phyloP scores from a whole-genome alignment of 2,329 filamentous ascomycete species.

The Aspergillus caelatus region DNA sequence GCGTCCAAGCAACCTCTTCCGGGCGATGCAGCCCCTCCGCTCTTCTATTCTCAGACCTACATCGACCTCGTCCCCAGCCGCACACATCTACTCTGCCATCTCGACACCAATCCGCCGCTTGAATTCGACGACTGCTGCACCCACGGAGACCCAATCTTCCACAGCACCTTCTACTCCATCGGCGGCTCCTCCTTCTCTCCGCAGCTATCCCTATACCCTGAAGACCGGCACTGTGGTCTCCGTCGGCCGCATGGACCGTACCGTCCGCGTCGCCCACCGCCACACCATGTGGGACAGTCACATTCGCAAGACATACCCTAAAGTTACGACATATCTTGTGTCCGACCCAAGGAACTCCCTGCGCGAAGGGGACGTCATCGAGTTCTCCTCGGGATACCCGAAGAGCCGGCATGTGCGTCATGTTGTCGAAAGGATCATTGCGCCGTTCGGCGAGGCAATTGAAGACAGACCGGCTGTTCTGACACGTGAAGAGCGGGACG shows the following conservation, averaged over 20 bases:
- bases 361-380: constrained; percentile 48
- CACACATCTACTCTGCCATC: constrained; percentile 21
- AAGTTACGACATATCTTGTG: constrained; percentile 38
- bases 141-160: constrained; percentile 11
- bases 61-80: constrained; percentile 20
- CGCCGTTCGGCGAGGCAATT: constrained; percentile 42
- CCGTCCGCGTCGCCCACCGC: constrained; percentile 41
- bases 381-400: constrained; percentile 45
- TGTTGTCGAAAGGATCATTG: constrained; percentile 47
- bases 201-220: constrained; percentile 38
- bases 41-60: constrained; percentile 30
- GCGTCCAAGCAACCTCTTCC: constrained; percentile 33
- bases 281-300: constrained; percentile 39
- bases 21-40: constrained; percentile 37
- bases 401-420: constrained; percentile 43
- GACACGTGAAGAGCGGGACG: constrained; percentile 39
- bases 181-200: constrained; percentile 32
- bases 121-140: constrained; percentile 14
- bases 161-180: constrained; percentile 12
- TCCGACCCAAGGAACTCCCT: constrained; percentile 45
- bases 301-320: constrained; percentile 42
- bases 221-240: constrained; percentile 45
- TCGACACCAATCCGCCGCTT: constrained; percentile 14
- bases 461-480: constrained; percentile 41
- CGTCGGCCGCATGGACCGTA: constrained; percentile 46